phyloP scores from a whole-genome alignment of 116 monocot species.

The Trichopus zeylanicus region DNA sequence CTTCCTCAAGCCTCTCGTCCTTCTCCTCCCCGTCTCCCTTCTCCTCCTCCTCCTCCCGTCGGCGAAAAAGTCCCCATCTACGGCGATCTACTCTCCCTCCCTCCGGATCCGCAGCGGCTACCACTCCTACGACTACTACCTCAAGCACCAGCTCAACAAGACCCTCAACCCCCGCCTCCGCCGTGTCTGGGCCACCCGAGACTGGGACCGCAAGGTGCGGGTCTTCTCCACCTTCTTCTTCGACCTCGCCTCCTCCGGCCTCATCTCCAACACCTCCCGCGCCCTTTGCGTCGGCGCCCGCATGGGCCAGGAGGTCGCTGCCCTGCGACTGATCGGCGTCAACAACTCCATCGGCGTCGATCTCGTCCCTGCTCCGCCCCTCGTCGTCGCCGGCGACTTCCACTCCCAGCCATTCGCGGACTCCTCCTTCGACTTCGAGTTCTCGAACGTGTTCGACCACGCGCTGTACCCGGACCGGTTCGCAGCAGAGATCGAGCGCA shows the following conservation, averaged over 20 bases:
- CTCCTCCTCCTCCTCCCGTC: conserved; percentile 8
- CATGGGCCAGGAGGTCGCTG: conserved; percentile 82
- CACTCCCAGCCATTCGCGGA: conserved; percentile 70
- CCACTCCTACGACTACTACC: conserved; percentile 64
- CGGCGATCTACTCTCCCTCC: not conserved
- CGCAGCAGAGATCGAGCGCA: conserved; percentile 70
- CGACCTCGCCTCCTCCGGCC: conserved; percentile 18
- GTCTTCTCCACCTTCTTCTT: conserved; percentile 72
- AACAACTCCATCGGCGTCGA: conserved; percentile 64
- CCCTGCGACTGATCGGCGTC: conserved; percentile 62
- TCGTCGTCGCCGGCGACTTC: conserved; percentile 78
- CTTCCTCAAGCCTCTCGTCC: conserved; percentile 9
- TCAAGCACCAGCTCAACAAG: conserved; percentile 82
- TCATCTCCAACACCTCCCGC: conserved; percentile 60
- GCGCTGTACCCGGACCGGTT: conserved; percentile 76
- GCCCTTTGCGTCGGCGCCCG: conserved; percentile 88
- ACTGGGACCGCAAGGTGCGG: conserved; percentile 83
- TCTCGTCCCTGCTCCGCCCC: conserved; percentile 67
- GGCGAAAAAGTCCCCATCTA: not conserved
- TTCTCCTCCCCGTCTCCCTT: conserved; percentile 20
- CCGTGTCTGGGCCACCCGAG: conserved; percentile 74
- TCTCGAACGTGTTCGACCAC: conserved; percentile 95
- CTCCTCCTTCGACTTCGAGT: conserved; percentile 78
- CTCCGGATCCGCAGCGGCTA: conserved; percentile 62
- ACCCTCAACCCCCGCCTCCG: conserved; percentile 83